Evolutionary conservation across 352 stramenopile species (phyloP), one percentile per base, ranked within the genome.

Genomic region (Aphanomyces stellatus): DNA sequence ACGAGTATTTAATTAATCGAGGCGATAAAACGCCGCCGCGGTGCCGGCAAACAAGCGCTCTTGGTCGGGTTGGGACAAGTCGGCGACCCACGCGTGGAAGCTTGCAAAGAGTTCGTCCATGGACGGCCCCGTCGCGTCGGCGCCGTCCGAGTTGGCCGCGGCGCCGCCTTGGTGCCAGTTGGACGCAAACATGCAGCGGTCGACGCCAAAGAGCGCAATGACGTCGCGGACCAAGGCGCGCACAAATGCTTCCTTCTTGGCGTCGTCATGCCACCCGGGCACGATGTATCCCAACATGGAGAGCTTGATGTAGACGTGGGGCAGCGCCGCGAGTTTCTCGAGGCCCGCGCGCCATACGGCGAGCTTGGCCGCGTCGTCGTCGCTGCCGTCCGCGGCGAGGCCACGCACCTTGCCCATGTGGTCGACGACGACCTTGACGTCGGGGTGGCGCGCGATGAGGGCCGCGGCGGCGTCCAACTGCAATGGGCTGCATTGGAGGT

Each of bases 271-370:
- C 81, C 81, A 89, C 30, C 73, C 74, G 25, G 81, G 79, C 41
- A 85, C 71, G 33, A 65, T 55, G 62, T 85, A 87, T 33, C 81
- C 81, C 53, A 89, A 49, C 81, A 88, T 87, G 55, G 76, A 85
- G 22, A 89, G 46, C 70, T 89, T 89, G 40, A 88, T 72, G 69
- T 76, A 77, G 1, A 84, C 77, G 66, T 89, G 76, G 17, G 76
- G 78, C 7, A 84, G 56, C 27, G 59, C 42, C 30, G 81, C 73
- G 61, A 89, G 75, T 22, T 62, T 46, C 63, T 70, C 69, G 74
- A 89, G 84, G 34, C 79, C 79, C 30, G 69, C 57, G 67, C 76
- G 73, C 81, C 81, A 89, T 19, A 72, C 60, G 24, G 71, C 27
- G 6, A 88, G 30, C 40, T 69, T 70, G 35, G 62, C 61, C 51